Percentiles rank a stretch among this genome's conserved stretches.
phyloP scores from a whole-genome alignment of 202 grass and related monocot species.

The Schoenoplectus triqueter region DNA sequence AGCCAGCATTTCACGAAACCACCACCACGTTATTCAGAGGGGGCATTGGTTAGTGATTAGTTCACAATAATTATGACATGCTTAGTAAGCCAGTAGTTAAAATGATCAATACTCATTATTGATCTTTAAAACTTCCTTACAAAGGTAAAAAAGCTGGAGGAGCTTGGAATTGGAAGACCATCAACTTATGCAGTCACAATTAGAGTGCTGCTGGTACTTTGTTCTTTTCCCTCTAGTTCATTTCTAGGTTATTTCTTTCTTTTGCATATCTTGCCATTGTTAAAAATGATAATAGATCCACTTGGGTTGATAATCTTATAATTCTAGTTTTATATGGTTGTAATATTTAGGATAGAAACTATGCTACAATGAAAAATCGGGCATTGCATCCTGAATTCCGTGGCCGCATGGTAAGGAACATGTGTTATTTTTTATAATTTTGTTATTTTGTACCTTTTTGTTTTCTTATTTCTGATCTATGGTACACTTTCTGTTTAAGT shows the following conservation, averaged over 20 bases:
- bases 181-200: constrained; percentile 95
- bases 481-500: constrained; percentile 50
- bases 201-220: constrained; percentile 85
- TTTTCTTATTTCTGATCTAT: neutral
- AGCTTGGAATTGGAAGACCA: constrained; percentile 98
- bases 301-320: constrained; percentile 28
- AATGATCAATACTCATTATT: constrained; percentile 39
- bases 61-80: constrained; percentile 25
- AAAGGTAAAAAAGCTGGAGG: constrained; percentile 95
- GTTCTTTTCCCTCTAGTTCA: constrained; percentile 21
- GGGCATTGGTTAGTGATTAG: constrained; percentile 69
- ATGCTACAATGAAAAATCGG: constrained; percentile 67
- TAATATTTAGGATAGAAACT: constrained; percentile 79
- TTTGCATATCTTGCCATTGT: constrained; percentile 33
- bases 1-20: constrained; percentile 83
- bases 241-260: constrained; percentile 35
- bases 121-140: constrained; percentile 35
- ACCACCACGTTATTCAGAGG: constrained; percentile 79
- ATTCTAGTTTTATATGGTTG: constrained; percentile 45
- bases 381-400: constrained; percentile 87
- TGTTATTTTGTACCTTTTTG: neutral
- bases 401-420: constrained; percentile 82
- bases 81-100: constrained; percentile 38
- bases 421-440: neutral
- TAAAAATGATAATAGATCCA: neutral